Evolutionary conservation across 495 filamentous ascomycete genomes (phyloP), one percentile per base, ranked within the genome.

Genomic region (Neurospora discreta): DNA sequence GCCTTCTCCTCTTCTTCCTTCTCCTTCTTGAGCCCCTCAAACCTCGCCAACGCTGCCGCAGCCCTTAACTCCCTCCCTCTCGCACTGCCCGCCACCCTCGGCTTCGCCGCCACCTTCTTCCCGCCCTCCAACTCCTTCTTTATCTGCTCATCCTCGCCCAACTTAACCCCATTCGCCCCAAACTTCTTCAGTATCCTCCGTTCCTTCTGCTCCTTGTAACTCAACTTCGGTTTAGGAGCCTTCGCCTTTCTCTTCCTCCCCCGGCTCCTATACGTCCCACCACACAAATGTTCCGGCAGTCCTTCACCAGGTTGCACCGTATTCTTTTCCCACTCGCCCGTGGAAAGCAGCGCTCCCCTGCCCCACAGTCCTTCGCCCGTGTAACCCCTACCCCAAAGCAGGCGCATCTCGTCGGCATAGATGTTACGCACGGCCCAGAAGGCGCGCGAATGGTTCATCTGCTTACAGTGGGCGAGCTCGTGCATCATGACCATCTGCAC

Each of bases 401-500:
- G 82, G 68, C 85, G 83, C 84, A 95, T 87, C 41, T 91, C 85
- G 39, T 80, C 83, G 13, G 90, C 88, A 77, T 89, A 93, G 69
- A 80, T 75, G 77, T 93, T 90, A 39, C 91, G 80, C 18, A 92
- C 89, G 30, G 84, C 85, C 92, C 92, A 94, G 78, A 94, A 94
- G 4, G 83, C 86, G 65, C 83, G 81, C 2, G 85, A 88, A 73
- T 95, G 92, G 75, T 94, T 94, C 92, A 95, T 95, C 74, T 94
- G 88, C 78, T 91, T 89, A 81, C 89, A 90, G 75, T 95, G 92
- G 20, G 92, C 92, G 20, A 95, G 81, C 84, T 88, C 86, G 75
- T 93, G 91, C 87, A 93, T 91, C 91, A 94, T 94, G 40, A 94
- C 91, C 89, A 94, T 92, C 81, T 92, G 90, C 18, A 95, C 91